Conservation (phyloP, 192 early-diverging fungal species). For the Rhizoclosmatium sp. region DNA sequence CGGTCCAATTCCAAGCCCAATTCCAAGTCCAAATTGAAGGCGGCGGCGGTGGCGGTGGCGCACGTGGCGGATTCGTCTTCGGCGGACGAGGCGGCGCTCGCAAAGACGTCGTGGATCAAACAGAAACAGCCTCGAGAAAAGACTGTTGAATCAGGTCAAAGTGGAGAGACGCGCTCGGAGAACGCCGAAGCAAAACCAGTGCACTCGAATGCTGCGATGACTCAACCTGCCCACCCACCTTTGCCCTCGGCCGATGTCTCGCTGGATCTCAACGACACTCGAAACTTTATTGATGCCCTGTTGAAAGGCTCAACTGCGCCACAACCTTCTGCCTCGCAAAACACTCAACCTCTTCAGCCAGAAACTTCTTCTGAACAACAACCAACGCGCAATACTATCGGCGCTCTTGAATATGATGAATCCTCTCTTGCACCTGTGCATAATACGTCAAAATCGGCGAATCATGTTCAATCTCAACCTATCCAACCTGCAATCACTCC, state of each 20-base stretch:
- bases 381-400: too few relatives aligned
- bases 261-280: slow-evolving; percentile 16
- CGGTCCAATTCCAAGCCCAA: neutral
- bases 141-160: neutral
- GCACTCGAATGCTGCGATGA: neutral
- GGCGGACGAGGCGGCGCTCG: neutral
- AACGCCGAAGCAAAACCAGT: neutral
- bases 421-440: neutral
- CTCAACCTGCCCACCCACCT: neutral
- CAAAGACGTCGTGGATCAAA: slow-evolving; percentile 5
- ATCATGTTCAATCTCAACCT: too few relatives aligned
- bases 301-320: neutral
- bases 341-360: too few relatives aligned
- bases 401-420: neutral
- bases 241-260: slow-evolving; percentile 1
- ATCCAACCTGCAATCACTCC: too few relatives aligned
- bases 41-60: neutral
- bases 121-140: neutral
- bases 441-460: neutral
- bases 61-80: neutral
- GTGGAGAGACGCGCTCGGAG: neutral
- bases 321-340: too few relatives aligned
- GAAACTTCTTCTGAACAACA: too few relatives aligned
- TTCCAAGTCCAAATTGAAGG: neutral
- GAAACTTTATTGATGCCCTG: slow-evolving; percentile 13